A percentile compares a stretch with the other conserved stretches of the same genome.
Conservation (phyloP, 2,329 filamentous ascomycete species). For the Fusarium paranaense region DNA sequence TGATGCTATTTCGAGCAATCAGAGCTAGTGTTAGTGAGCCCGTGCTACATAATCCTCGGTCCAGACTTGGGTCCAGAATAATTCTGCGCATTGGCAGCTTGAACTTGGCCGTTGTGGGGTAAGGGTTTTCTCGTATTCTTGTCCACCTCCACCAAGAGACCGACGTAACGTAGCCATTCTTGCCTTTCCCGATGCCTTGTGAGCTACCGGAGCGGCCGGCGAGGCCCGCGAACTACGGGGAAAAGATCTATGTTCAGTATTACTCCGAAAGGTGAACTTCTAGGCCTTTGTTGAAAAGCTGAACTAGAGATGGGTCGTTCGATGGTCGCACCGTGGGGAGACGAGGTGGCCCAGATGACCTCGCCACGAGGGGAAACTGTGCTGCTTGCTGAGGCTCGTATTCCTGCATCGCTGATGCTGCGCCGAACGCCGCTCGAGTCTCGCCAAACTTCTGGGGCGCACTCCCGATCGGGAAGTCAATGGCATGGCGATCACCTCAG, state of each 20-base stretch:
- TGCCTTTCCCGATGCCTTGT: neutral
- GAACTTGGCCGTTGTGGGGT: conserved; percentile 33
- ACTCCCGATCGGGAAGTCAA: conserved; percentile 12
- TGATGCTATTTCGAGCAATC: conserved; percentile 35
- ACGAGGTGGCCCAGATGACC: conserved; percentile 25
- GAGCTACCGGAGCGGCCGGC: conserved; percentile 3
- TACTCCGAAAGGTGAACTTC: neutral
- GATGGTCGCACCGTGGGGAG: neutral
- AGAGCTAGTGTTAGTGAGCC: neutral
- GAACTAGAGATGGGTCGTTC: conserved; percentile 7
- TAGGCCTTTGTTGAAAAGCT: neutral
- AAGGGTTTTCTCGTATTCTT: conserved; percentile 38
- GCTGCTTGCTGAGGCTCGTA: conserved; percentile 21
- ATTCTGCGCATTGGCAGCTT: conserved; percentile 14
- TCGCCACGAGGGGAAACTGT: conserved; percentile 25
- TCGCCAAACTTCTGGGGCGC: neutral
- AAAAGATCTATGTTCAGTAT: neutral
- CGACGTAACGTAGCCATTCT: conserved; percentile 31
- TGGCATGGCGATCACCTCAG: conserved; percentile 22
- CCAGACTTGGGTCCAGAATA: conserved; percentile 32
- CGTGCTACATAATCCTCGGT: neutral
- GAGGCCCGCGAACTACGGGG: neutral
- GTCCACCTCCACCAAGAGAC: conserved; percentile 1
- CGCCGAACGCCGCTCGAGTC: conserved; percentile 4
- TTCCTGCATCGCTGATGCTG: conserved; percentile 30